phyloP scores from a whole-genome alignment of 257 asterid genomes.

The Nicotiana benthamiana region DNA sequence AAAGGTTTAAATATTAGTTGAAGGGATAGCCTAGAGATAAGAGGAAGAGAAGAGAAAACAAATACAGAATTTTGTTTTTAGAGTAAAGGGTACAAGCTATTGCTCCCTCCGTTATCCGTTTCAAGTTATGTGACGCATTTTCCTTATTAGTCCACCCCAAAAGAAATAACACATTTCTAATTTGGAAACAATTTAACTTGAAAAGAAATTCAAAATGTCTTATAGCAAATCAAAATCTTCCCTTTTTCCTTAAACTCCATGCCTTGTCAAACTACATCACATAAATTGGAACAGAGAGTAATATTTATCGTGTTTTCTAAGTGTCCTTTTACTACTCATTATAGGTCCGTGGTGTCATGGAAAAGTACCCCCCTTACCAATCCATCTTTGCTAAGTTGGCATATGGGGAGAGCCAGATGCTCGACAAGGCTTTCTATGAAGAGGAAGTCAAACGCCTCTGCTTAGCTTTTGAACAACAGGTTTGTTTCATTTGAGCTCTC shows the following conservation, averaged over 20 bases:
- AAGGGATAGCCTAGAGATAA: background rate
- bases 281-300: no score
- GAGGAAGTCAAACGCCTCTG: constrained; percentile 95
- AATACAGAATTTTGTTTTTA: background rate
- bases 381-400: constrained; percentile 69
- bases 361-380: constrained; percentile 87
- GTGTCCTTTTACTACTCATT: constrained; percentile 6
- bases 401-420: constrained; percentile 96
- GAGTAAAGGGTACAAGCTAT: background rate
- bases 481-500: constrained; percentile 22
- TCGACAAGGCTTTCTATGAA: constrained; percentile 94
- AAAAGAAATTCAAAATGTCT: no score
- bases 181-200: no score
- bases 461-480: constrained; percentile 96
- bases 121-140: no score
- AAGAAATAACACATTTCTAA: no score
- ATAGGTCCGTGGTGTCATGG: constrained; percentile 88
- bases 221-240: no score
- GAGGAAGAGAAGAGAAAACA: background rate
- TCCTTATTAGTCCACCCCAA: no score
- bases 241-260: no score
- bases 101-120: no score
- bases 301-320: background rate
- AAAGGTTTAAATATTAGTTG: background rate
- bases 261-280: no score